Evolutionary conservation across 2,329 filamentous ascomycete genomes (phyloP).

Genomic region (Penicillium thymicola): DNA sequence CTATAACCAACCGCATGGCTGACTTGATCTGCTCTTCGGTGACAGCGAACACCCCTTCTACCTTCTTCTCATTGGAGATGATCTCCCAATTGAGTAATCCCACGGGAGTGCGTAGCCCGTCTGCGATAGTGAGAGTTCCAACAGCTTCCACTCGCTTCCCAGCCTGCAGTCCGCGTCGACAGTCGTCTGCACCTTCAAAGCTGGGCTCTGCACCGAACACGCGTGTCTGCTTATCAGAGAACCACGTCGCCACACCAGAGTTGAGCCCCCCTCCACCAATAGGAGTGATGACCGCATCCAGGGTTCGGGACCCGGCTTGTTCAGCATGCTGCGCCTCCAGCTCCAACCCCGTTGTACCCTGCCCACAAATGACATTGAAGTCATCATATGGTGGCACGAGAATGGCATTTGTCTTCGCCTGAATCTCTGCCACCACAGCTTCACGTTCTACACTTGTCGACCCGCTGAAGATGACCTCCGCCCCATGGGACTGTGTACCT

Average conservation of each 20-base stretch:
- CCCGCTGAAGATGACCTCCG: constrained; percentile 75
- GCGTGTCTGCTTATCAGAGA: constrained; percentile 63
- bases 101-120: constrained; percentile 81
- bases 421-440: constrained; percentile 66
- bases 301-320: constrained; percentile 42
- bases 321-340: constrained; percentile 68
- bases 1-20: constrained; percentile 73
- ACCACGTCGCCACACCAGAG: constrained; percentile 73
- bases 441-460: constrained; percentile 78
- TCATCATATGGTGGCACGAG: constrained; percentile 91
- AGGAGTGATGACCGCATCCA: constrained; percentile 75
- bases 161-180: constrained; percentile 63
- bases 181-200: constrained; percentile 82
- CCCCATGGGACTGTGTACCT: constrained; percentile 74
- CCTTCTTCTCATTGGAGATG: constrained; percentile 68
- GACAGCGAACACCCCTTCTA: constrained; percentile 69
- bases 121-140: constrained; percentile 76
- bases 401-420: constrained; percentile 68
- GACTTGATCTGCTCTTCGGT: constrained; percentile 76
- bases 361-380: constrained; percentile 84
- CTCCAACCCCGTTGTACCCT: constrained; percentile 86
- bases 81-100: constrained; percentile 73
- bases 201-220: constrained; percentile 87
- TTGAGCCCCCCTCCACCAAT: constrained; percentile 88
- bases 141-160: constrained; percentile 66